phyloP scores from a whole-genome alignment of 2,329 filamentous ascomycete species.

The Chalaropsis ovoidea region DNA sequence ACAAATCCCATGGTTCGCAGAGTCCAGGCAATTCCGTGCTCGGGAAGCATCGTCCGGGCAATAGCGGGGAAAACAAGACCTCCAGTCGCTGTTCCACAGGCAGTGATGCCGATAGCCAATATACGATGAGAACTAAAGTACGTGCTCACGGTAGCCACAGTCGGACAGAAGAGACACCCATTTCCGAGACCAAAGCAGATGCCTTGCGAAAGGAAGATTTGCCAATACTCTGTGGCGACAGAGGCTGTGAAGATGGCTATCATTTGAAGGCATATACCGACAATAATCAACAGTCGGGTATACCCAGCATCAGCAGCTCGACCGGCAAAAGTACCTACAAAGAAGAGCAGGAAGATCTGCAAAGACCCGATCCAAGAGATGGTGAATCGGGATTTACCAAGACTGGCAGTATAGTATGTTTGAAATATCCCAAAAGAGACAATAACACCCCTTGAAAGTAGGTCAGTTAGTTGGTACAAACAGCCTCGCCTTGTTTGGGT shows the following conservation, averaged over 20 bases:
- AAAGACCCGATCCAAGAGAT: conserved; percentile 48
- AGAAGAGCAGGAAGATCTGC: conserved; percentile 46
- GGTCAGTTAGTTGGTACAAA: conserved; percentile 13
- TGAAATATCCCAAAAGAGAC: conserved; percentile 50
- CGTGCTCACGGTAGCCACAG: conserved; percentile 54
- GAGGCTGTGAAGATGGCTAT: conserved; percentile 42
- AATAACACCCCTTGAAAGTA: conserved; percentile 38
- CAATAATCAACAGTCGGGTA: conserved; percentile 37
- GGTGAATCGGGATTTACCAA: conserved; percentile 36
- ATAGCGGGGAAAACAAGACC: conserved; percentile 46
- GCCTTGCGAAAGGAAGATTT: conserved; percentile 47
- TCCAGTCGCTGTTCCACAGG: conserved; percentile 50
- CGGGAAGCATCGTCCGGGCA: conserved; percentile 27
- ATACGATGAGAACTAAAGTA: conserved; percentile 51
- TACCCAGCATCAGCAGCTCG: conserved; percentile 46
- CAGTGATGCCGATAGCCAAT: conserved; percentile 52
- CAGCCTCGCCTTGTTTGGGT: background rate
- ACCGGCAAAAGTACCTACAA: conserved; percentile 45
- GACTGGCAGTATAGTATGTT: conserved; percentile 39
- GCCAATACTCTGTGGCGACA: conserved; percentile 42
- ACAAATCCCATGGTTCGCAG: conserved; percentile 53
- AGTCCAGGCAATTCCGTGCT: conserved; percentile 38
- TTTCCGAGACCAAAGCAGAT: conserved; percentile 47
- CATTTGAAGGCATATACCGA: conserved; percentile 37
- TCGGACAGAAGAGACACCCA: conserved; percentile 54